phyloP scores from a whole-genome alignment of 139 green algal genomes.

The Chlorella sp. region DNA sequence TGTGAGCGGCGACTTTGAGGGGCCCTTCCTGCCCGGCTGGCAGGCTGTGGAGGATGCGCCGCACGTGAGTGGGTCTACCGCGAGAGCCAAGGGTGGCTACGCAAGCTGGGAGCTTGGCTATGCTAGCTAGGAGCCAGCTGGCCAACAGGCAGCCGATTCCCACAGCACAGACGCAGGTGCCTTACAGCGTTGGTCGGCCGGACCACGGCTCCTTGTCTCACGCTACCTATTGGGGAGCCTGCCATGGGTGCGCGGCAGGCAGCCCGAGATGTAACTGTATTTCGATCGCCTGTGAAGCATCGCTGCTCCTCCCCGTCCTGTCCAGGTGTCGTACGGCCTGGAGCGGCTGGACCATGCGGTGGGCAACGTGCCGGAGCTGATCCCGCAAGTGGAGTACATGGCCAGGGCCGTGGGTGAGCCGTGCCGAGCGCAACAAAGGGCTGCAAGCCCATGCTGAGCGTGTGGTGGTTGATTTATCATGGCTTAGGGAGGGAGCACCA shows the following conservation, averaged over 20 bases:
- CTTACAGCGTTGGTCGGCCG: no score
- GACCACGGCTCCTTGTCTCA: no score
- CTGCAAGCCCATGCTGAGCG: no score
- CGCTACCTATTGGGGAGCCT: neutral
- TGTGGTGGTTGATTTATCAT: neutral
- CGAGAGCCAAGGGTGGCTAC: no score
- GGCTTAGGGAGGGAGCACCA: neutral
- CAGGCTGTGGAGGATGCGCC: constrained; percentile 49
- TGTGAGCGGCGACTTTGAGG: constrained; percentile 63
- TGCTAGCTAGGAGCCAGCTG: no score
- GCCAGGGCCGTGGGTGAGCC: neutral
- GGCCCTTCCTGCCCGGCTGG: constrained; percentile 87
- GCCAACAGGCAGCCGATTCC: no score
- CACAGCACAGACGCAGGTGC: constrained; percentile 37
- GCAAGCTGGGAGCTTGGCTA: no score
- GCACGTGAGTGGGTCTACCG: neutral
- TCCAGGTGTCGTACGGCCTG: constrained; percentile 74
- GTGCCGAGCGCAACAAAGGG: no score
- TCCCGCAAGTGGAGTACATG: constrained; percentile 87
- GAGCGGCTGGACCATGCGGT: constrained; percentile 94
- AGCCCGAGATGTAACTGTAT: no score
- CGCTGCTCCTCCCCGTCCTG: neutral
- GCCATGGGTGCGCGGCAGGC: no score
- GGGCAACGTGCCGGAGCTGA: constrained; percentile 91
- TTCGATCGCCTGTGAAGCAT: no score